Conservation (phyloP, 345 rosid genomes). For the Jatropha curcas region DNA sequence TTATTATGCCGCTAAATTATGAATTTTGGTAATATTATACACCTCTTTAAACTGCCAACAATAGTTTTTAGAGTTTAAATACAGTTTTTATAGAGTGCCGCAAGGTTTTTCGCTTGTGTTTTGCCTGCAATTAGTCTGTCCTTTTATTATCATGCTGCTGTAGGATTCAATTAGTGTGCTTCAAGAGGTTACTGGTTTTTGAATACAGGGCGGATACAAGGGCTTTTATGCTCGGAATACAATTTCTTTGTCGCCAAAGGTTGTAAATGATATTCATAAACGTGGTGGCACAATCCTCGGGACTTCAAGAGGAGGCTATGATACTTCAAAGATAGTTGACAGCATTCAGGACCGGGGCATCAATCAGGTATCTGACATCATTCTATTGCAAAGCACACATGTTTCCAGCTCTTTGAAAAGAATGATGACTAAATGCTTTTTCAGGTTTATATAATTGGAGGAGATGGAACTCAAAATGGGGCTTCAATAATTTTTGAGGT, state of each 20-base stretch:
- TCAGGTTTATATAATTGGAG: conserved; percentile 81
- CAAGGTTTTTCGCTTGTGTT: too few relatives aligned
- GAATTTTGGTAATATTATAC: too few relatives aligned
- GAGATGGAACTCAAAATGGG: conserved; percentile 81
- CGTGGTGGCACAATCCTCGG: conserved; percentile 91
- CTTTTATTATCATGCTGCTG: background rate
- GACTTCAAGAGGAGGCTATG: conserved; percentile 88
- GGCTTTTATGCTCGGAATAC: conserved; percentile 89
- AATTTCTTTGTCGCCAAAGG: conserved; percentile 58
- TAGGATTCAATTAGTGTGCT: background rate
- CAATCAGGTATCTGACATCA: conserved; percentile 55
- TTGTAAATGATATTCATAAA: conserved; percentile 84
- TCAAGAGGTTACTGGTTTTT: background rate
- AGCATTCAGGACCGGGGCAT: conserved; percentile 97
- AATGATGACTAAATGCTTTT: background rate
- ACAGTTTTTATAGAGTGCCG: too few relatives aligned
- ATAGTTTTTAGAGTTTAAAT: too few relatives aligned
- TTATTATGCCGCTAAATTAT: too few relatives aligned
- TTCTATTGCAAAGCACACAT: background rate
- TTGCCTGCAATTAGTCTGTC: background rate
- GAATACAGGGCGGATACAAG: conserved; percentile 77
- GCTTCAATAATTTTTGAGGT: conserved; percentile 71
- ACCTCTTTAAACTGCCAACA: too few relatives aligned
- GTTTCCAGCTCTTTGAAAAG: too few relatives aligned
- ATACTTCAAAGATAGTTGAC: conserved; percentile 81